A percentile compares a stretch with the other conserved stretches of the same genome.
Conservation (phyloP, 495 filamentous ascomycete genomes). For the Xanthoparmelia taractica region DNA sequence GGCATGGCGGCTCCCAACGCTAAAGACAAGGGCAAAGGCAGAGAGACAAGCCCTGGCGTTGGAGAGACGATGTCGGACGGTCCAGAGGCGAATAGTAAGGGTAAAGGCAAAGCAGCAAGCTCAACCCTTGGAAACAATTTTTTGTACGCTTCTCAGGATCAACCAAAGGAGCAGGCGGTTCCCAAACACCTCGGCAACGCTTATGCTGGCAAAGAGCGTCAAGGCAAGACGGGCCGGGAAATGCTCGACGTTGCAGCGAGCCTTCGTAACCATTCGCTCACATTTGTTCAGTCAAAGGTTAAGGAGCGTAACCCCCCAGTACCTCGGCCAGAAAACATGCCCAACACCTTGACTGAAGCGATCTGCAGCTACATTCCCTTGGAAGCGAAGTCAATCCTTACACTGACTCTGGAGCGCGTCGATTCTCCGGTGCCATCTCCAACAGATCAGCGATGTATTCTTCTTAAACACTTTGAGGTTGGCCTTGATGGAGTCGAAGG, state of each 20-base stretch:
- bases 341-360: conserved; percentile 12
- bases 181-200: neutral
- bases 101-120: neutral
- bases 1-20: neutral
- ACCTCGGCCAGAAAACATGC: conserved; percentile 11
- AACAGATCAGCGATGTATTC: neutral
- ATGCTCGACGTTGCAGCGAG: neutral
- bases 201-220: neutral
- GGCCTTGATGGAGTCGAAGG: conserved; percentile 19
- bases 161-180: neutral
- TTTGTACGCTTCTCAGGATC: neutral
- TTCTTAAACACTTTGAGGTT: conserved; percentile 15
- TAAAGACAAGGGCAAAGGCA: conserved; percentile 3
- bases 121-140: neutral
- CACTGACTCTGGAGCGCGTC: conserved; percentile 12
- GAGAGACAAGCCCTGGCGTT: neutral
- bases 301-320: neutral
- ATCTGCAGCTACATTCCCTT: conserved; percentile 8
- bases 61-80: neutral
- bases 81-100: neutral
- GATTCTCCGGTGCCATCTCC: neutral
- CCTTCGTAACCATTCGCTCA: conserved; percentile 3
- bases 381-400: conserved; percentile 6
- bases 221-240: neutral
- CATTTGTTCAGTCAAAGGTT: neutral